Percentiles rank a stretch among this genome's conserved stretches.
Conservation (phyloP, 495 filamentous ascomycete genomes). For the Hypoxylon perforatum region DNA sequence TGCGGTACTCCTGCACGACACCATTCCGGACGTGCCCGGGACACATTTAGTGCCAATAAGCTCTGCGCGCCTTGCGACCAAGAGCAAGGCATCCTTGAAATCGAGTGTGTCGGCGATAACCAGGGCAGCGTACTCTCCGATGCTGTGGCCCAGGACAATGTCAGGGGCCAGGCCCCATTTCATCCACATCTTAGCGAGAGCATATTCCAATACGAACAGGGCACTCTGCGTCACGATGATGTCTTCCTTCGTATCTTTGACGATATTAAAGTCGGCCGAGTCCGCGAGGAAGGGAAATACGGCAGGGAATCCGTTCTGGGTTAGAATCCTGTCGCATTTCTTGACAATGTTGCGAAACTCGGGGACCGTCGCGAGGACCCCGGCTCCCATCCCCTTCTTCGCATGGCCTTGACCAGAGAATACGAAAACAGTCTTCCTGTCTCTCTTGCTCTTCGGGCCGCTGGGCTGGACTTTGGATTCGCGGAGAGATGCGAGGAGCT, state of each 20-base stretch:
- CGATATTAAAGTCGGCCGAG: neutral
- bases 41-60: slow-evolving; percentile 24
- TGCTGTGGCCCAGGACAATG: slow-evolving; percentile 60
- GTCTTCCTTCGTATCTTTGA: slow-evolving; percentile 31
- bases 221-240: slow-evolving; percentile 53
- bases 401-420: slow-evolving; percentile 40
- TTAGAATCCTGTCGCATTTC: slow-evolving; percentile 33
- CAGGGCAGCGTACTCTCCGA: slow-evolving; percentile 33
- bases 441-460: neutral
- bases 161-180: slow-evolving; percentile 51
- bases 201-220: slow-evolving; percentile 62
- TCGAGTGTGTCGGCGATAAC: slow-evolving; percentile 10
- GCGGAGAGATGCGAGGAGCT: slow-evolving; percentile 9
- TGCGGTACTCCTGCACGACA: slow-evolving; percentile 18
- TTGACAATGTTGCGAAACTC: slow-evolving; percentile 16
- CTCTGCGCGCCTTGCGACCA: slow-evolving; percentile 28
- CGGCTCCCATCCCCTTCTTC: slow-evolving; percentile 27
- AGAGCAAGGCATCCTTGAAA: slow-evolving; percentile 19
- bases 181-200: slow-evolving; percentile 60
- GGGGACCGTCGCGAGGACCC: slow-evolving; percentile 19
- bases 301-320: slow-evolving; percentile 6
- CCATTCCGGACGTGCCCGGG: slow-evolving; percentile 27
- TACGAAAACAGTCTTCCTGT: slow-evolving; percentile 20
- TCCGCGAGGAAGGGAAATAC: slow-evolving; percentile 13
- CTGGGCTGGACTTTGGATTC: neutral